Conservation (phyloP, 805 yeast species). For the Teunomyces lycoperdinae region DNA sequence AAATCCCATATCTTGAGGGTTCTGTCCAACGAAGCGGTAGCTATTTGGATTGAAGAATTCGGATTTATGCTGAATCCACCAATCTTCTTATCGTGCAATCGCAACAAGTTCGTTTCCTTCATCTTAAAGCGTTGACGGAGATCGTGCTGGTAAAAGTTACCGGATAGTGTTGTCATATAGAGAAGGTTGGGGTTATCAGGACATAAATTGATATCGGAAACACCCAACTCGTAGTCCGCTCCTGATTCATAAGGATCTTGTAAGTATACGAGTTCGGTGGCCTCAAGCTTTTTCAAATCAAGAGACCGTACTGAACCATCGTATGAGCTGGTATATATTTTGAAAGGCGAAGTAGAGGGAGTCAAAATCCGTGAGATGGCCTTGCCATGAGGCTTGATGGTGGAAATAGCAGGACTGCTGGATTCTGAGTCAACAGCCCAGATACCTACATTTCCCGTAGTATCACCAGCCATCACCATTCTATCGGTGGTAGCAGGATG, state of each 20-base stretch:
- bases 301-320: constrained; percentile 82
- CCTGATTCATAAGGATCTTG: constrained; percentile 52
- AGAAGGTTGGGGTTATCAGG: constrained; percentile 48
- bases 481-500: constrained; percentile 70
- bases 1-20: constrained; percentile 86
- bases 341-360: constrained; percentile 47
- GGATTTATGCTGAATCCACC: constrained; percentile 89
- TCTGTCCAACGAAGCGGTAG: constrained; percentile 88
- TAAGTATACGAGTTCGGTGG: constrained; percentile 46
- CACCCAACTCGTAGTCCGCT: constrained; percentile 44
- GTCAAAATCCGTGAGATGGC: constrained; percentile 64
- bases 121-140: constrained; percentile 45
- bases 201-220: constrained; percentile 69
- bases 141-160: constrained; percentile 77
- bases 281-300: constrained; percentile 60
- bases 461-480: constrained; percentile 83
- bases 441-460: constrained; percentile 79
- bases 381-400: constrained; percentile 73
- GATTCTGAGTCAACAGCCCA: constrained; percentile 68
- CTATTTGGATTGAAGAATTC: constrained; percentile 56
- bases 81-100: constrained; percentile 86
- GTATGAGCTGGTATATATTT: constrained; percentile 70
- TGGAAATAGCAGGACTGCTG: constrained; percentile 52
- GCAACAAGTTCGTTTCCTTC: constrained; percentile 32
- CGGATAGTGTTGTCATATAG: constrained; percentile 74